These are phyloP conservation scores for Coprinellus aureogranulatus DNA, from an alignment of 768 basidiomycete genomes.

Conservation along the genomic window DNA sequence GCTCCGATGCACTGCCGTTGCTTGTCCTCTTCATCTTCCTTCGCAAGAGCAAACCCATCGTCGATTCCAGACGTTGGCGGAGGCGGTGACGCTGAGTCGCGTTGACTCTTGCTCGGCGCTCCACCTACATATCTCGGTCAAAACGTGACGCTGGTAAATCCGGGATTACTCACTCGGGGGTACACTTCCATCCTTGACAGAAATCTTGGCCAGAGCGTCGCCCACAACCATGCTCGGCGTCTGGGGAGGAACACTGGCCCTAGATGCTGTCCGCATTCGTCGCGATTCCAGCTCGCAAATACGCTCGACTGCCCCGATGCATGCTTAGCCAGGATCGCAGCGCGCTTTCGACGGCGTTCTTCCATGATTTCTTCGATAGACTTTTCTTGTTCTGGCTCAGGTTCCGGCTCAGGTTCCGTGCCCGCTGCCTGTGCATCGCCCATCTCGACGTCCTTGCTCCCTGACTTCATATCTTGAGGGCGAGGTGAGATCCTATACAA, in stretches of 20 bases:
- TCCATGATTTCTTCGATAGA: not conserved
- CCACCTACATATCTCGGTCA: not conserved
- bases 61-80: conserved; percentile 43
- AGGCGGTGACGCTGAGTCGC: conserved; percentile 55
- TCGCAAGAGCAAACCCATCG: conserved; percentile 64
- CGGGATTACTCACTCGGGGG: not conserved
- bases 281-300: not conserved
- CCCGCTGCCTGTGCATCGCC: conserved; percentile 1
- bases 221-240: not conserved
- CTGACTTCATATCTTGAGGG: conserved; percentile 7
- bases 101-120: conserved; percentile 34
- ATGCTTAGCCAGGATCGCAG: conserved; percentile 1
- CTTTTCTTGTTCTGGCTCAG: not conserved
- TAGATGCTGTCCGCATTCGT: no score
- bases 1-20: no score
- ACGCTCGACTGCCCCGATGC: conserved; percentile 1
- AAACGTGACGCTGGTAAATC: no score
- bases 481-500: conserved; percentile 63
- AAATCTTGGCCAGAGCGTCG: conserved; percentile 4
- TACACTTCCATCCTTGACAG: not conserved
- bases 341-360: not conserved
- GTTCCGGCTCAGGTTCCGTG: conserved; percentile 1
- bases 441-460: not conserved
- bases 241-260: not conserved
- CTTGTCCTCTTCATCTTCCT: conserved; percentile 60